A percentile compares a stretch with the other conserved stretches of the same genome.
Evolutionary conservation across 805 yeast species (phyloP).

Genomic region (Saccharomycopsis sp.): DNA sequence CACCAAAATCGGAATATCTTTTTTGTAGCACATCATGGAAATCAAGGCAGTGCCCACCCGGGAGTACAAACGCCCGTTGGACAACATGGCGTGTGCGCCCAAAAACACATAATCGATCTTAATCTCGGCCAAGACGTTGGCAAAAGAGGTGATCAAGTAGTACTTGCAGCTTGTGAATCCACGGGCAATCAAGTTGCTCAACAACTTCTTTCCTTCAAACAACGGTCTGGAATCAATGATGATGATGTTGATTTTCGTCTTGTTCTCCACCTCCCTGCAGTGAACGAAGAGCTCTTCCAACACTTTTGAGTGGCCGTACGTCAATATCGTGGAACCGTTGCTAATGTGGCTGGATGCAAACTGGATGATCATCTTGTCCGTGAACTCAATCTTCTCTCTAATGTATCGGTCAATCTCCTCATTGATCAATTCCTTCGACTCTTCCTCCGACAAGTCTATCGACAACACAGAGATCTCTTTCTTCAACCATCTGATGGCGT

Average conservation of each 20-base stretch:
- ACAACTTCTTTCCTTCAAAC: conserved; percentile 82
- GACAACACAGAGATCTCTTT: conserved; percentile 83
- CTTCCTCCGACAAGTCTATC: conserved; percentile 56
- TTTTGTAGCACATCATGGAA: conserved; percentile 81
- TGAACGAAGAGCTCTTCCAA: conserved; percentile 63
- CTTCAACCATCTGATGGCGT: conserved; percentile 93
- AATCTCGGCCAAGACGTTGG: conserved; percentile 64
- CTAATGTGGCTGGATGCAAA: conserved; percentile 69
- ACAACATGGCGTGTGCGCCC: conserved; percentile 95
- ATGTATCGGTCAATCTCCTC: conserved; percentile 72
- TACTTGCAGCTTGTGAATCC: conserved; percentile 65
- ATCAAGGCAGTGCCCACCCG: conserved; percentile 92
- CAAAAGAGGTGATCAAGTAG: conserved; percentile 67
- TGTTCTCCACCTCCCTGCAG: conserved; percentile 51
- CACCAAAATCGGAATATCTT: conserved; percentile 88
- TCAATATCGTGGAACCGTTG: conserved; percentile 70
- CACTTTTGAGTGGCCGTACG: conserved; percentile 84
- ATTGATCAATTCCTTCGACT: conserved; percentile 57
- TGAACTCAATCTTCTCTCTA: conserved; percentile 73
- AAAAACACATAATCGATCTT: conserved; percentile 78
- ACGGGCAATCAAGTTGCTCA: conserved; percentile 48
- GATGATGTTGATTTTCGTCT: conserved; percentile 64
- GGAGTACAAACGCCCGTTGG: conserved; percentile 87
- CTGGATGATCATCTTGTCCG: conserved; percentile 75
- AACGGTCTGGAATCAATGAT: conserved; percentile 91